These are phyloP conservation scores for Pseudocercospora fijiensis DNA, from an alignment of 2,329 filamentous ascomycete genomes.

Conservation along the genomic window DNA sequence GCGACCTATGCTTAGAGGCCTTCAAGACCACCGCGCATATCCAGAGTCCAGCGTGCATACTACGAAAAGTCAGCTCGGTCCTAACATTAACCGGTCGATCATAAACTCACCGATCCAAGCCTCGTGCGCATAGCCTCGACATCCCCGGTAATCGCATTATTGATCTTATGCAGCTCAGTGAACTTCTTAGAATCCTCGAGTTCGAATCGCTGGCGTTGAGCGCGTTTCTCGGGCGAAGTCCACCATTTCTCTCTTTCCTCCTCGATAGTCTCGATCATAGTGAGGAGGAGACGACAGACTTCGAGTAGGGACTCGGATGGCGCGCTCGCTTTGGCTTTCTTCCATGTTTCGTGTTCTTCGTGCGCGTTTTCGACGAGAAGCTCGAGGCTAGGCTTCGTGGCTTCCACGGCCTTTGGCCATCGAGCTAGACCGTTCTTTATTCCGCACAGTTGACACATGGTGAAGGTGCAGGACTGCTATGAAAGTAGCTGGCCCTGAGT, in stretches of 20 bases:
- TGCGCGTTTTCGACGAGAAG: constrained; percentile 23
- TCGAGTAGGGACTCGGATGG: constrained; percentile 20
- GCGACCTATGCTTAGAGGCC: constrained; percentile 11
- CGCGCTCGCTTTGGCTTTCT: not conserved
- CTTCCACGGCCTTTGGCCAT: constrained; percentile 26
- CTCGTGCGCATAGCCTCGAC: constrained; percentile 24
- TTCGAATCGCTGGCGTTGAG: constrained; percentile 19
- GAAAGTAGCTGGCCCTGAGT: not conserved
- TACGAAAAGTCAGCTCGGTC: not conserved
- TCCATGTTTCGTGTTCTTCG: constrained; percentile 15
- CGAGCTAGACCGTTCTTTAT: constrained; percentile 21
- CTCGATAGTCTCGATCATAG: constrained; percentile 20
- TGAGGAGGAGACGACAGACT: constrained; percentile 18
- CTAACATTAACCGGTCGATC: not conserved
- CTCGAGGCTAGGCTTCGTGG: constrained; percentile 18
- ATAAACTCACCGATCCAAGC: constrained; percentile 8
- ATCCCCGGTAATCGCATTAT: constrained; percentile 18
- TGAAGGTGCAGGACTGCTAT: not conserved
- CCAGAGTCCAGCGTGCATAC: constrained; percentile 27
- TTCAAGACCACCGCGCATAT: constrained; percentile 24
- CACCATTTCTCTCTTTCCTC: constrained; percentile 26
- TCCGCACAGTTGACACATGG: constrained; percentile 29
- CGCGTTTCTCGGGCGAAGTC: constrained; percentile 23
- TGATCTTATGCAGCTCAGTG: constrained; percentile 28
- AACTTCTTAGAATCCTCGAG: constrained; percentile 22